phyloP scores from a whole-genome alignment of 202 grass and related monocot genomes.

The Hordeum pubiflorum region DNA sequence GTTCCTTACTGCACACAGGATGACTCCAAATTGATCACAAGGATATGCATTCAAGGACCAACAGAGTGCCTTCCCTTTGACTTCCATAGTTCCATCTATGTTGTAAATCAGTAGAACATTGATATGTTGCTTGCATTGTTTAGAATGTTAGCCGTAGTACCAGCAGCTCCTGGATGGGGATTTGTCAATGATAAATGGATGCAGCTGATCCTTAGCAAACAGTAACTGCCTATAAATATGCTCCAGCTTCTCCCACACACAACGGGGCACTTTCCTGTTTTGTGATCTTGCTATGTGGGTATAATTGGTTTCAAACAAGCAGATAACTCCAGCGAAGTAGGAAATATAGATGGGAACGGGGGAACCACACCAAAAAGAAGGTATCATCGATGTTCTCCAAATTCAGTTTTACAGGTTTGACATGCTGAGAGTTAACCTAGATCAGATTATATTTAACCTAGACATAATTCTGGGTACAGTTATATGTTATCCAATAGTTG shows the following conservation, averaged over 20 bases:
- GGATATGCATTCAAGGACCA: background rate
- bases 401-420: background rate
- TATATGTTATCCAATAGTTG: background rate
- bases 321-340: background rate
- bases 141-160: background rate
- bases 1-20: background rate
- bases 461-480: background rate
- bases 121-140: background rate
- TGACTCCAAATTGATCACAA: background rate
- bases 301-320: background rate
- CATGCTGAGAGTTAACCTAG: background rate
- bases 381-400: background rate
- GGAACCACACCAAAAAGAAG: background rate
- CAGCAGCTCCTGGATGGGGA: background rate
- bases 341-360: background rate
- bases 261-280: background rate
- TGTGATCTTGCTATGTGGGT: background rate
- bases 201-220: background rate
- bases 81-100: background rate
- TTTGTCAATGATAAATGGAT: background rate
- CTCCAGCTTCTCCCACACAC: background rate
- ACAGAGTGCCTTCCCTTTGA: conserved; percentile 8
- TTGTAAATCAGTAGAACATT: background rate
- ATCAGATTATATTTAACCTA: background rate
- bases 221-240: background rate